phyloP scores from a whole-genome alignment of 2,329 filamentous ascomycete genomes.

The Fusarium sp. region DNA sequence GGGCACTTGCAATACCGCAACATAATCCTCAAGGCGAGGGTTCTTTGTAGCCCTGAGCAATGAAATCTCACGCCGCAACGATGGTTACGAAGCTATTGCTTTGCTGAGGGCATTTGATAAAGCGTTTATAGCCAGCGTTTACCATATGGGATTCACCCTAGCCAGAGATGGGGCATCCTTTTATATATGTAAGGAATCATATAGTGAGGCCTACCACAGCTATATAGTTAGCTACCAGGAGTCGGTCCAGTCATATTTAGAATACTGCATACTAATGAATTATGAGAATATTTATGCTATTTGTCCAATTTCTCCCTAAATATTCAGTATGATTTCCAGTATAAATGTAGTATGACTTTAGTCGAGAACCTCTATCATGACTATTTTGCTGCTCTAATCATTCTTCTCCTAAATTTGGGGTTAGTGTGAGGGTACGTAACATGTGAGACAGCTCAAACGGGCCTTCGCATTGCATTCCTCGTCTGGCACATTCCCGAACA shows the following conservation, averaged over 20 bases:
- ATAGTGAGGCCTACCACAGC: background rate
- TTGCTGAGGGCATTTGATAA: background rate
- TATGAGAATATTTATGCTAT: constrained; percentile 4
- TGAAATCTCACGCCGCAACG: background rate
- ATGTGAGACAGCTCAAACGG: background rate
- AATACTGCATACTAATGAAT: constrained; percentile 20
- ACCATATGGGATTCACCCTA: no score
- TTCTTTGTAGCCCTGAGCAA: constrained; percentile 67
- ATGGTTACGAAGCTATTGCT: background rate
- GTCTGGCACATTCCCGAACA: constrained; percentile 8
- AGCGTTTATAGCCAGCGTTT: background rate
- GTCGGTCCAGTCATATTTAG: background rate
- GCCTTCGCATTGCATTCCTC: constrained; percentile 28
- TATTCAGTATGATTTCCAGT: no score
- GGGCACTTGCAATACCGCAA: constrained; percentile 72
- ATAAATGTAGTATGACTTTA: no score
- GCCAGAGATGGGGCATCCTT: background rate
- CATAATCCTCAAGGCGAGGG: constrained; percentile 74
- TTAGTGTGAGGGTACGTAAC: background rate
- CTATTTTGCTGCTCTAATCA: no score
- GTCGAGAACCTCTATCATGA: no score
- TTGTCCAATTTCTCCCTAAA: background rate
- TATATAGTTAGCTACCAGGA: background rate
- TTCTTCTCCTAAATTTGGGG: no score
- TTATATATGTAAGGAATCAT: background rate